Evolutionary conservation across 495 filamentous ascomycete genomes (phyloP).

Genomic region (Xylaria longipes): DNA sequence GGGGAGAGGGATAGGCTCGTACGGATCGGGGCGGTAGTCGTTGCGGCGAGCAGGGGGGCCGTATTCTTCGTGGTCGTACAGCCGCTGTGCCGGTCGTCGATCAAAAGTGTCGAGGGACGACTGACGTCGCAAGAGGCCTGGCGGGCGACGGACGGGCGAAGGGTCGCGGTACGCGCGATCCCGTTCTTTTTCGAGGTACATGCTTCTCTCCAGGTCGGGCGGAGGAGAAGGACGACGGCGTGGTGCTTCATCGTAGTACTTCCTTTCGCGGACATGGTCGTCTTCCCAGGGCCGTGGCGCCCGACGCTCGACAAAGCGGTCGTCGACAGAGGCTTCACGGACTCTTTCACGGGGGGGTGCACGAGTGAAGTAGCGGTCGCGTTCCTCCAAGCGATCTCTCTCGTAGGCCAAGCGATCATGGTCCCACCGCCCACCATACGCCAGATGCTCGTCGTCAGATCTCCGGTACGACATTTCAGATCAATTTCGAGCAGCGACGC

Average conservation of each 20-base stretch:
- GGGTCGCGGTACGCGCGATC: conserved; percentile 41
- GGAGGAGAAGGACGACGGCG: conserved; percentile 40
- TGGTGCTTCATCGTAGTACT: conserved; percentile 47
- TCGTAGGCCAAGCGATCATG: conserved; percentile 46
- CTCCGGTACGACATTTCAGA: conserved; percentile 30
- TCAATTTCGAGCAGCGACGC: neutral
- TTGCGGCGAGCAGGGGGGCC: conserved; percentile 46
- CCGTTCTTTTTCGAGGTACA: conserved; percentile 42
- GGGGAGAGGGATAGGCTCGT: conserved; percentile 62
- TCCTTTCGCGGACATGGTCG: conserved; percentile 45
- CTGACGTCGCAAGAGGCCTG: conserved; percentile 46
- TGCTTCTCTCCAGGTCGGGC: conserved; percentile 42
- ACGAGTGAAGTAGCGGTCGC: conserved; percentile 40
- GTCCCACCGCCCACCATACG: conserved; percentile 51
- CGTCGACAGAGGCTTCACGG: conserved; percentile 43
- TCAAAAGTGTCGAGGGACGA: conserved; percentile 58
- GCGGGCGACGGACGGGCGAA: conserved; percentile 45
- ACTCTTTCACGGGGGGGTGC: conserved; percentile 19
- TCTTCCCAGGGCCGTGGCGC: conserved; percentile 45
- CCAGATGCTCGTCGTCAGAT: conserved; percentile 46
- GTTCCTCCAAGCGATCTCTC: conserved; percentile 44
- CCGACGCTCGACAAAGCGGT: conserved; percentile 39
- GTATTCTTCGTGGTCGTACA: conserved; percentile 55
- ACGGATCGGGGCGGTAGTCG: conserved; percentile 54
- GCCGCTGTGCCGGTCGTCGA: conserved; percentile 55